A percentile compares a stretch with the other conserved stretches of the same genome.
Evolutionary conservation across 495 filamentous ascomycete species (phyloP).

Genomic region (Talaromyces trachyspermus): DNA sequence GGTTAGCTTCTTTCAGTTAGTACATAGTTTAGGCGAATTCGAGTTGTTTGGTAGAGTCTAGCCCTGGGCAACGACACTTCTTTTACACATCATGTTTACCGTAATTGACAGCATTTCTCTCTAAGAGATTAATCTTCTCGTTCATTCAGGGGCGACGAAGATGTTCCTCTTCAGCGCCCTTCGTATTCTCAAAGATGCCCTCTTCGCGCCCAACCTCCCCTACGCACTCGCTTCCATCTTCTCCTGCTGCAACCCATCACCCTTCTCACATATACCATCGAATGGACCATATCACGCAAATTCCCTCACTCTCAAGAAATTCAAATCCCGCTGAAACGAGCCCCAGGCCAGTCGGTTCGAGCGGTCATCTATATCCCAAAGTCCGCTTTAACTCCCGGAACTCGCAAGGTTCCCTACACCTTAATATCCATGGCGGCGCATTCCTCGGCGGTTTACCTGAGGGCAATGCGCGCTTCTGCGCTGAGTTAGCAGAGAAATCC

Average conservation of each 20-base stretch:
- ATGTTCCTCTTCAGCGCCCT: background rate
- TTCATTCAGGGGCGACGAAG: no score
- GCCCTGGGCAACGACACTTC: no score
- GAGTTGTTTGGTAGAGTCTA: no score
- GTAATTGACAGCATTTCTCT: no score
- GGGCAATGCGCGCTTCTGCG: slow-evolving; percentile 25
- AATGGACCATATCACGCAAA: background rate
- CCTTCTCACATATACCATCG: background rate
- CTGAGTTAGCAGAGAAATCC: slow-evolving; percentile 18
- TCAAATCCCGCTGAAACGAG: background rate
- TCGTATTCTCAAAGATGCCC: slow-evolving; percentile 1
- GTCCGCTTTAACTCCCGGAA: no score
- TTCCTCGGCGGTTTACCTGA: slow-evolving; percentile 20
- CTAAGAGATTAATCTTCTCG: no score
- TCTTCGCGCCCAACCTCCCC: background rate
- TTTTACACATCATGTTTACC: no score
- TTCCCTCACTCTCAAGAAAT: background rate
- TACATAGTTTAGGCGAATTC: no score
- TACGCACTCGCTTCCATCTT: background rate
- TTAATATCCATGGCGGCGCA: slow-evolving; percentile 35
- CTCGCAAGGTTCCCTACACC: slow-evolving; percentile 20
- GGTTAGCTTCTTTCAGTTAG: no score
- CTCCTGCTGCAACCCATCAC: background rate
- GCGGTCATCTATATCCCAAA: background rate
- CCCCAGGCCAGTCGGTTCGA: background rate